Evolutionary conservation across 768 basidiomycete species (phyloP).

Genomic region (Pleurotus giganteus): DNA sequence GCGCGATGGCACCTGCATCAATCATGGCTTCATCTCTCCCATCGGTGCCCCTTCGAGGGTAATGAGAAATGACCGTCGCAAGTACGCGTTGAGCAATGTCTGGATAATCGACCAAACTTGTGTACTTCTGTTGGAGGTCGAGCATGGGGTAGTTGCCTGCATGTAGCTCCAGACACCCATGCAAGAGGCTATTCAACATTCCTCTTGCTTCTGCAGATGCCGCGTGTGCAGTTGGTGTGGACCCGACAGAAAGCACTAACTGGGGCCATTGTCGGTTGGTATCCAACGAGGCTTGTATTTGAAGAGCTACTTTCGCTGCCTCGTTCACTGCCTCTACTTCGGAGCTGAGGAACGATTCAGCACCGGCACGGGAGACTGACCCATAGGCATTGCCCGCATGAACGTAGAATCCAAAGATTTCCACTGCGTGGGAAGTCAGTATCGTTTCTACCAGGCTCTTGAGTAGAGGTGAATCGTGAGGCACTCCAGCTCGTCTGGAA

Average conservation of each 20-base stretch:
- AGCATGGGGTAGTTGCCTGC: slow-evolving; percentile 83
- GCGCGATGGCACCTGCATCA: slow-evolving; percentile 82
- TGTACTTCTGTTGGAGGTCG: slow-evolving; percentile 83
- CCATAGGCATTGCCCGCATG: slow-evolving; percentile 79
- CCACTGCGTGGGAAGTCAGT: slow-evolving; percentile 51
- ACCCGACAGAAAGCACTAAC: slow-evolving; percentile 80
- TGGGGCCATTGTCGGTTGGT: slow-evolving; percentile 24
- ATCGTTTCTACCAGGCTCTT: slow-evolving; percentile 50
- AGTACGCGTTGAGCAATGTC: slow-evolving; percentile 67
- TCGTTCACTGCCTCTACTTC: slow-evolving; percentile 72
- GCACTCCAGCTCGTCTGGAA: slow-evolving; percentile 70
- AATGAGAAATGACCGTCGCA: slow-evolving; percentile 76
- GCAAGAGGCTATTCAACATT: slow-evolving; percentile 43
- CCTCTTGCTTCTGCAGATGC: slow-evolving; percentile 52
- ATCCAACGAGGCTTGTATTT: slow-evolving; percentile 31
- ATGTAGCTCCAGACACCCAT: slow-evolving; percentile 71
- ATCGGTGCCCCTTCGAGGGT: slow-evolving; percentile 61
- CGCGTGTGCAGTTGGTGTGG: slow-evolving; percentile 86
- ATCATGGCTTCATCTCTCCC: slow-evolving; percentile 73
- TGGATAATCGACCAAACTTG: slow-evolving; percentile 53
- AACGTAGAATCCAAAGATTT: slow-evolving; percentile 81
- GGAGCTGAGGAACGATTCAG: slow-evolving; percentile 59
- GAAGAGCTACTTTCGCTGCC: slow-evolving; percentile 56
- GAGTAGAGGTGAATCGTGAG: slow-evolving; percentile 52
- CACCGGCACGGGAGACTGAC: slow-evolving; percentile 65